Evolutionary conservation across 1,139 yeast species (phyloP).

Genomic region (Blastobotrys malaysiensis): DNA sequence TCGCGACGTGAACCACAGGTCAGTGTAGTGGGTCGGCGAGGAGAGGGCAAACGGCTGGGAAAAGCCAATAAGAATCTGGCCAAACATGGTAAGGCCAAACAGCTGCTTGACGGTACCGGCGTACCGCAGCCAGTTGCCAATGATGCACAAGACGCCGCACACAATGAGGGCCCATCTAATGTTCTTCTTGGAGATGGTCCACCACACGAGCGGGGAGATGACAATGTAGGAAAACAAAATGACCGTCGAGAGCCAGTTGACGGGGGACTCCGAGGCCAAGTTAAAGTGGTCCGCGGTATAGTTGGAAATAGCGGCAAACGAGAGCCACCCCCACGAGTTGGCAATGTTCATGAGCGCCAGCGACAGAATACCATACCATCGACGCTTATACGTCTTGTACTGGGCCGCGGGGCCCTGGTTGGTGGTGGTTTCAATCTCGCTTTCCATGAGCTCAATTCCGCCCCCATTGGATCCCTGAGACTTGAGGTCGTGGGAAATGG

Average conservation of each 20-base stretch:
- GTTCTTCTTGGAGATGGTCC: constrained; percentile 20
- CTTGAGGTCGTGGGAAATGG: background rate
- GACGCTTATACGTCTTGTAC: constrained; percentile 29
- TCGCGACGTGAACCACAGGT: constrained; percentile 33
- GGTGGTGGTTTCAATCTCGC: constrained; percentile 4
- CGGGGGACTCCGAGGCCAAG: constrained; percentile 28
- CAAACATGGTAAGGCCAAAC: constrained; percentile 32
- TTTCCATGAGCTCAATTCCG: constrained; percentile 2
- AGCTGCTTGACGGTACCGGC: constrained; percentile 27
- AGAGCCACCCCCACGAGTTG: constrained; percentile 35
- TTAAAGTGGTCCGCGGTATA: constrained; percentile 25
- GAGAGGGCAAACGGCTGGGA: constrained; percentile 36
- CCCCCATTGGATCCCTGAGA: background rate
- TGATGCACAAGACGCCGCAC: constrained; percentile 26
- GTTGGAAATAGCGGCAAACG: constrained; percentile 32
- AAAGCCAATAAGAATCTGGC: constrained; percentile 35
- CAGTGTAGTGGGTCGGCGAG: constrained; percentile 33
- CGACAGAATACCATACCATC: constrained; percentile 33
- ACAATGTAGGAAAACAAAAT: constrained; percentile 31
- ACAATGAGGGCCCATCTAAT: constrained; percentile 25
- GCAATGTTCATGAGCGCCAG: constrained; percentile 32
- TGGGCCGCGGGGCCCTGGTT: constrained; percentile 3
- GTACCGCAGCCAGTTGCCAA: constrained; percentile 33
- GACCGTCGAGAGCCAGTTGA: constrained; percentile 36
- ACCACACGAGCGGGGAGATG: constrained; percentile 29